These are phyloP conservation scores for Dissophora ornata DNA, from an alignment of 192 early-diverging fungal genomes.

Conservation along the genomic window DNA sequence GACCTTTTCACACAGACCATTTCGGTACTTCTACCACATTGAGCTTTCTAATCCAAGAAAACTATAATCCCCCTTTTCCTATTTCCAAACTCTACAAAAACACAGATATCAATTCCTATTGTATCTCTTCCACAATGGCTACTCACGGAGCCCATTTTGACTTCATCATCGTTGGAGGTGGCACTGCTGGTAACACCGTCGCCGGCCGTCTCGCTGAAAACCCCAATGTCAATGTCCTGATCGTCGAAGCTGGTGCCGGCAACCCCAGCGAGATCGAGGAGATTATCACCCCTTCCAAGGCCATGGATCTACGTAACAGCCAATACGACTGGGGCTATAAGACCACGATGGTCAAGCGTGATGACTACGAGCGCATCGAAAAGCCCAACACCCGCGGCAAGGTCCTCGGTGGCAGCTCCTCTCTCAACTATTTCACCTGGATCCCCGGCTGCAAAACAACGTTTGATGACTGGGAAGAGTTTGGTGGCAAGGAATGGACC, in stretches of 20 bases:
- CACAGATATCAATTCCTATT: no score
- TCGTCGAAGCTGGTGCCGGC: slow-evolving; percentile 56
- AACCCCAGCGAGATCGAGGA: slow-evolving; percentile 34
- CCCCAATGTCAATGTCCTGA: slow-evolving; percentile 52
- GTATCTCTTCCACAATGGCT: slow-evolving; percentile 28
- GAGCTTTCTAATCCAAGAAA: no score
- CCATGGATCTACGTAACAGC: slow-evolving; percentile 29
- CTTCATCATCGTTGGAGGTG: slow-evolving; percentile 56
- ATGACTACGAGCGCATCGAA: slow-evolving; percentile 36
- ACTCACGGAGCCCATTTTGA: slow-evolving; percentile 26
- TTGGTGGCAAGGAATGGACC: slow-evolving; percentile 32
- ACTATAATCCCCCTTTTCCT: no score
- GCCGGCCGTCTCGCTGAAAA: slow-evolving; percentile 56
- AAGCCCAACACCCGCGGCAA: slow-evolving; percentile 44
- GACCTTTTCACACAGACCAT: no score
- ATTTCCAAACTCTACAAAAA: no score
- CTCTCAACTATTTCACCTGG: slow-evolving; percentile 35
- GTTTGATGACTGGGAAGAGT: slow-evolving; percentile 37
- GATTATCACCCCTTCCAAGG: slow-evolving; percentile 26
- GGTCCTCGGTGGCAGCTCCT: slow-evolving; percentile 44
- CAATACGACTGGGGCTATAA: slow-evolving; percentile 44
- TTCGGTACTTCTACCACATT: no score
- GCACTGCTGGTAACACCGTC: slow-evolving; percentile 50
- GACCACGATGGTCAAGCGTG: slow-evolving; percentile 34
- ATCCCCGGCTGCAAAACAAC: slow-evolving; percentile 20